These are phyloP conservation scores for Basipetospora chlamydospora DNA, from an alignment of 2,329 filamentous ascomycete genomes.

Conservation along the genomic window DNA sequence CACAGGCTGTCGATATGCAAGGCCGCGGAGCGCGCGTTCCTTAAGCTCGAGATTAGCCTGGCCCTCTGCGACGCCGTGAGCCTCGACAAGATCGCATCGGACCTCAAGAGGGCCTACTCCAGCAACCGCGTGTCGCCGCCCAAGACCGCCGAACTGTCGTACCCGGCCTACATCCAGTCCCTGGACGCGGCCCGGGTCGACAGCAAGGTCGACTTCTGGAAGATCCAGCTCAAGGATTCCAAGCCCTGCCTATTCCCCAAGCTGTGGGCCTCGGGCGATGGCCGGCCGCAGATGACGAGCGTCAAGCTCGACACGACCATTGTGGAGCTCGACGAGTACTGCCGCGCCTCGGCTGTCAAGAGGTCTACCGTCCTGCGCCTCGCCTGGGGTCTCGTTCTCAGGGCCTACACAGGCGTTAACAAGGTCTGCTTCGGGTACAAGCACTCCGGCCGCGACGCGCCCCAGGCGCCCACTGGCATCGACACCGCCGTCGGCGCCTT, in stretches of 20 bases:
- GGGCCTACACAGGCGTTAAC: conserved; percentile 36
- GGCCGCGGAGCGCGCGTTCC: conserved; percentile 23
- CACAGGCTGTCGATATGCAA: conserved; percentile 37
- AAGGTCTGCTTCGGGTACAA: conserved; percentile 41
- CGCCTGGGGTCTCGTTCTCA: conserved; percentile 45
- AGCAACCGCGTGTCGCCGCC: conserved; percentile 21
- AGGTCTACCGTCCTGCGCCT: conserved; percentile 37
- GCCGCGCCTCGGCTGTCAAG: conserved; percentile 22
- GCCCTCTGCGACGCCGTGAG: conserved; percentile 33
- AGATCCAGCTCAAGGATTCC: conserved; percentile 20
- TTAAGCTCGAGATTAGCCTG: conserved; percentile 36
- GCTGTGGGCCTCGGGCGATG: conserved; percentile 9
- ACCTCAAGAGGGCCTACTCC: conserved; percentile 30
- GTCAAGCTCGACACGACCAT: conserved; percentile 26
- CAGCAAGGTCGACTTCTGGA: conserved; percentile 31
- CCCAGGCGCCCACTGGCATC: conserved; percentile 24
- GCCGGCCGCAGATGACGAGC: conserved; percentile 19
- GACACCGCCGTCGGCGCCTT: conserved; percentile 31
- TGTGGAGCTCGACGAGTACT: conserved; percentile 28
- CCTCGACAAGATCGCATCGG: conserved; percentile 29
- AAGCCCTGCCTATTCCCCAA: conserved; percentile 31
- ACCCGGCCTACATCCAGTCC: conserved; percentile 23
- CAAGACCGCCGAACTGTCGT: conserved; percentile 18
- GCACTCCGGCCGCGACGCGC: conserved; percentile 27
- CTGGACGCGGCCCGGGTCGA: conserved; percentile 17